These are phyloP conservation scores for Coniochaeta hoffmannii DNA, from an alignment of 2,329 filamentous ascomycete genomes.

Conservation along the genomic window DNA sequence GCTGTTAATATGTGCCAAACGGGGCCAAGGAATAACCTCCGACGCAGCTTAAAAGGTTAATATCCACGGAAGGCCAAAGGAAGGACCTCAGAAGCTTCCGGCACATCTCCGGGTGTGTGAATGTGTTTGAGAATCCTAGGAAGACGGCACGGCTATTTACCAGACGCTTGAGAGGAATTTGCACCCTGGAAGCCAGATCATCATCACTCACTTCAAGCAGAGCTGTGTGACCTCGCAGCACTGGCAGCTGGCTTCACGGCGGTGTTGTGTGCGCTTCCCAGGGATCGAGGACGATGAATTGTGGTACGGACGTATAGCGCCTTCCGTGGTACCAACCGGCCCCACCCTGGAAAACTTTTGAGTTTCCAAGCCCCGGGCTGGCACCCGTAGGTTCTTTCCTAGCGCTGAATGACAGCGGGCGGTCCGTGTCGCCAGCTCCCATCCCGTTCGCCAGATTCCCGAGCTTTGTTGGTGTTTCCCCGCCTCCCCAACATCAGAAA, in stretches of 20 bases:
- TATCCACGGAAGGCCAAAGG: conserved; percentile 11
- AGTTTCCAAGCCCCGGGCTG: neutral
- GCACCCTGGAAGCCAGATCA: no score
- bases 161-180: neutral
- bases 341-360: neutral
- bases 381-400: neutral
- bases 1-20: conserved; percentile 13
- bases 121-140: conserved; percentile 10
- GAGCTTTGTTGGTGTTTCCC: neutral
- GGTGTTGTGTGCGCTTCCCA: no score
- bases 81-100: neutral
- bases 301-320: no score
- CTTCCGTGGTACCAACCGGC: neutral
- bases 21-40: conserved; percentile 7
- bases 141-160: conserved; percentile 18
- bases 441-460: neutral
- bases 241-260: no score
- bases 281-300: no score
- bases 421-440: conserved; percentile 1
- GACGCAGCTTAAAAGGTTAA: conserved; percentile 9
- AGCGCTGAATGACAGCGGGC: neutral
- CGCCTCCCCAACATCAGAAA: neutral
- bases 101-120: conserved; percentile 4
- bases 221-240: no score
- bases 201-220: no score